A percentile compares a stretch with the other conserved stretches of the same genome.
Evolutionary conservation across 2,329 filamentous ascomycete genomes (phyloP).

Genomic region (Aspergillus brunneoviolaceus): DNA sequence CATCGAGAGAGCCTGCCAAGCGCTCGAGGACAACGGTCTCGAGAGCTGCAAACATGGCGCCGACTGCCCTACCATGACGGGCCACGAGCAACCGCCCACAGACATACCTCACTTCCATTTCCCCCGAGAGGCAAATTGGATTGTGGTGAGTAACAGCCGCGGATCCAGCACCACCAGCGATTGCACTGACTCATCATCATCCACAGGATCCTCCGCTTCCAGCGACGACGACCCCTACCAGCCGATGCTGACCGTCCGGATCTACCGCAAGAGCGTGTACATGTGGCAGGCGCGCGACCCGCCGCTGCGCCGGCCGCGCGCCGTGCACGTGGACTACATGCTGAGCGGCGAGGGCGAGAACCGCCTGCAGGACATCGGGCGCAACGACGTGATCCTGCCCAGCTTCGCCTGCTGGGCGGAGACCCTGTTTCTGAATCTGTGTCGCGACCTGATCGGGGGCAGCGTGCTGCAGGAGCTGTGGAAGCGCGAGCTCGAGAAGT

Average conservation of each 20-base stretch:
- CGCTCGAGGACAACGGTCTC: neutral
- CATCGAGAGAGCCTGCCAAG: neutral
- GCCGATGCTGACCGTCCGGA: neutral
- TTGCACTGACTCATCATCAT: no score
- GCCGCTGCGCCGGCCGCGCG: no score
- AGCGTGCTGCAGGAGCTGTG: neutral
- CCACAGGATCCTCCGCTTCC: no score
- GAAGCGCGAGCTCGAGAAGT: neutral
- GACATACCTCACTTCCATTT: neutral
- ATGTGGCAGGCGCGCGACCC: neutral
- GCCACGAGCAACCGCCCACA: neutral
- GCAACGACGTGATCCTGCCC: neutral
- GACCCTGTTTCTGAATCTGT: neutral
- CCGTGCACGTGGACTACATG: neutral
- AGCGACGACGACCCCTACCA: neutral
- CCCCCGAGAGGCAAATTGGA: neutral
- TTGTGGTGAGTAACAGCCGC: neutral
- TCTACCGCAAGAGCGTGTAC: neutral
- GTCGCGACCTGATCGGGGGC: neutral
- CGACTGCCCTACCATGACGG: neutral
- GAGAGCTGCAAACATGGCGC: neutral
- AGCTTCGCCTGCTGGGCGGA: neutral
- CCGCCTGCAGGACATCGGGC: neutral
- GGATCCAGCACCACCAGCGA: neutral
- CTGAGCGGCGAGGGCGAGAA: neutral